Conservation (phyloP, 306 rosid genomes). For the Astragalus glycyphyllos region DNA sequence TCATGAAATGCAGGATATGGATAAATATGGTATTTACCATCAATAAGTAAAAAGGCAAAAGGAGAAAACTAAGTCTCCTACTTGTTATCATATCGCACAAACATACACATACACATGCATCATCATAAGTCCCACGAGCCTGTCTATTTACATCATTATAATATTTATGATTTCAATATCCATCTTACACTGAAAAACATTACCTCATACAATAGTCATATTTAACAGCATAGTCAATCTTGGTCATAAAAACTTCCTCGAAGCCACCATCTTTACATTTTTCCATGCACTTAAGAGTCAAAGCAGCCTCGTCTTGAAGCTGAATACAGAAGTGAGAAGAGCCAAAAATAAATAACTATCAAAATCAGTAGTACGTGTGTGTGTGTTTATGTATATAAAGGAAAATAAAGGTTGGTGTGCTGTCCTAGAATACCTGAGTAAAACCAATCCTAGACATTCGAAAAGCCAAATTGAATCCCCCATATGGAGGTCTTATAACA, state of each 20-base stretch:
- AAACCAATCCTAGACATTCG: slow-evolving; percentile 71
- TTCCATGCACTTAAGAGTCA: slow-evolving; percentile 72
- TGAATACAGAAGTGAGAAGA: slow-evolving; percentile 39
- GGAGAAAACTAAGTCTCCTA: not conserved
- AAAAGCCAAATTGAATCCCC: slow-evolving; percentile 74
- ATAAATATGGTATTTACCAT: slow-evolving; percentile 21
- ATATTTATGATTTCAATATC: slow-evolving; percentile 15
- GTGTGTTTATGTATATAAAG: not conserved
- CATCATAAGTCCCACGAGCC: not conserved
- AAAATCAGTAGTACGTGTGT: slow-evolving; percentile 1
- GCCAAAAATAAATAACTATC: slow-evolving; percentile 3
- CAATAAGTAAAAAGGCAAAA: slow-evolving; percentile 16
- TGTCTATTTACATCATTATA: slow-evolving; percentile 24
- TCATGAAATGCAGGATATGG: slow-evolving; percentile 1
- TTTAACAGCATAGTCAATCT: slow-evolving; percentile 74
- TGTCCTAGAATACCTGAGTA: slow-evolving; percentile 58
- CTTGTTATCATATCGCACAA: slow-evolving; percentile 13
- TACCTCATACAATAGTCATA: slow-evolving; percentile 90
- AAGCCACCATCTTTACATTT: slow-evolving; percentile 83
- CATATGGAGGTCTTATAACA: slow-evolving; percentile 64
- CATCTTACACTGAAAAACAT: not conserved
- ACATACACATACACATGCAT: slow-evolving; percentile 9
- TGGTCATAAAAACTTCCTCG: slow-evolving; percentile 88
- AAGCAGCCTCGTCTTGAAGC: slow-evolving; percentile 84
- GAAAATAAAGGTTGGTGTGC: slow-evolving; percentile 30